A percentile compares a stretch with the other conserved stretches of the same genome.
phyloP scores from a whole-genome alignment of 345 rosid genomes.

The Firmiana major region DNA sequence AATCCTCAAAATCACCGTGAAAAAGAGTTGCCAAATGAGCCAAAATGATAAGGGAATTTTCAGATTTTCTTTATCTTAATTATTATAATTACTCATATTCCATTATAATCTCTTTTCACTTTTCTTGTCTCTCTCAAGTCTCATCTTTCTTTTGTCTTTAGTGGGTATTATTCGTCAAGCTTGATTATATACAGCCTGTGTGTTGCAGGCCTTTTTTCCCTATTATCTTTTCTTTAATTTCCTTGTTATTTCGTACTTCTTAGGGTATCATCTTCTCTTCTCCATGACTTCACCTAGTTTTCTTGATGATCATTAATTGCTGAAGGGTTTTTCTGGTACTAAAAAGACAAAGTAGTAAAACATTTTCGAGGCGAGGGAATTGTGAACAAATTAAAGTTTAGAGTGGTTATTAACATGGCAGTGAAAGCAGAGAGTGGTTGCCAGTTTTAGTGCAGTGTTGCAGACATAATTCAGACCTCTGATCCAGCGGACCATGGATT shows the following conservation, averaged over 20 bases:
- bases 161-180: not conserved
- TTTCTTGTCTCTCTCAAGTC: not conserved
- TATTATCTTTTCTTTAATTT: not conserved
- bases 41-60: not conserved
- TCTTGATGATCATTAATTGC: not conserved
- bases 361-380: no score
- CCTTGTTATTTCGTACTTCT: not conserved
- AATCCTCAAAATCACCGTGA: not conserved
- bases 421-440: constrained; percentile 10
- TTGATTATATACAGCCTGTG: not conserved
- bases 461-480: constrained; percentile 15
- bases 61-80: not conserved
- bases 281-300: not conserved
- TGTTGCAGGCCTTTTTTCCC: not conserved
- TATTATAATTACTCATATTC: no score
- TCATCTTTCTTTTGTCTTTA: not conserved
- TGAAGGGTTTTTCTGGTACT: not conserved
- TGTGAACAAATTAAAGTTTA: not conserved
- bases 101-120: not conserved
- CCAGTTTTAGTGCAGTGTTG: constrained; percentile 15
- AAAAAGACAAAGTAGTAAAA: not conserved
- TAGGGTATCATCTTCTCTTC: not conserved
- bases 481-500: constrained; percentile 4
- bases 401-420: constrained; percentile 8
- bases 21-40: not conserved